Evolutionary conservation across 2,329 filamentous ascomycete genomes (phyloP).

Genomic region (Ophiostoma sp.): DNA sequence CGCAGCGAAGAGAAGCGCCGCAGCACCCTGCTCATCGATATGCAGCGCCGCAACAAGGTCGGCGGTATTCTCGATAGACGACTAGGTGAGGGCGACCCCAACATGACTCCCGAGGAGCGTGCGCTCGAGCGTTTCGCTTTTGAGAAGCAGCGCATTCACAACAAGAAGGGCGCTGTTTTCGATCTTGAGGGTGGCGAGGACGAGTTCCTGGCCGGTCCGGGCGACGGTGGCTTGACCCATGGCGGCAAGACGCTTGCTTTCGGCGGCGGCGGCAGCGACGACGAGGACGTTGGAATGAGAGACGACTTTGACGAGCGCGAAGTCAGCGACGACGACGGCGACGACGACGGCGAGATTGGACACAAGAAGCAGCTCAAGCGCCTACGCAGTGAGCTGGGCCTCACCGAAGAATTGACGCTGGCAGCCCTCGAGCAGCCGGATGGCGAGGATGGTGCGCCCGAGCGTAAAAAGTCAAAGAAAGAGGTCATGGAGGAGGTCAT

Average conservation of each 20-base stretch:
- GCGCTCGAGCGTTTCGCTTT: constrained; percentile 85
- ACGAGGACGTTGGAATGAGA: constrained; percentile 27
- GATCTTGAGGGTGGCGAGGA: constrained; percentile 81
- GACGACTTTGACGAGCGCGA: constrained; percentile 82
- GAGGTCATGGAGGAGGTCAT: constrained; percentile 98
- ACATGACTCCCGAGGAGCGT: constrained; percentile 87
- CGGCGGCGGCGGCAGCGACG: constrained; percentile 45
- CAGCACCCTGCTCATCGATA: constrained; percentile 79
- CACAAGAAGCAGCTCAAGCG: constrained; percentile 53
- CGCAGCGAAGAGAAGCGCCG: constrained; percentile 81
- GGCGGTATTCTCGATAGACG: constrained; percentile 88
- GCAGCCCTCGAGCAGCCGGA: constrained; percentile 25
- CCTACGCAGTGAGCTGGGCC: constrained; percentile 42
- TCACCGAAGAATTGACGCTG: constrained; percentile 35
- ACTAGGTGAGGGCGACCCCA: constrained; percentile 92
- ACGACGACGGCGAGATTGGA: constrained; percentile 57
- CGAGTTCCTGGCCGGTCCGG: constrained; percentile 17
- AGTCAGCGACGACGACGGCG: constrained; percentile 54
- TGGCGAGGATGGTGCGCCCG: constrained; percentile 56
- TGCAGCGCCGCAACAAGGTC: constrained; percentile 83
- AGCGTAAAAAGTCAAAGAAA: constrained; percentile 88
- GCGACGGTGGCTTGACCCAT: constrained; percentile 49
- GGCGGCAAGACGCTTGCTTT: constrained; percentile 69
- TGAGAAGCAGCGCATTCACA: constrained; percentile 72
- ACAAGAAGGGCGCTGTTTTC: constrained; percentile 71